Conservation (phyloP, 306 rosid species). For the Acacia acuminata region DNA sequence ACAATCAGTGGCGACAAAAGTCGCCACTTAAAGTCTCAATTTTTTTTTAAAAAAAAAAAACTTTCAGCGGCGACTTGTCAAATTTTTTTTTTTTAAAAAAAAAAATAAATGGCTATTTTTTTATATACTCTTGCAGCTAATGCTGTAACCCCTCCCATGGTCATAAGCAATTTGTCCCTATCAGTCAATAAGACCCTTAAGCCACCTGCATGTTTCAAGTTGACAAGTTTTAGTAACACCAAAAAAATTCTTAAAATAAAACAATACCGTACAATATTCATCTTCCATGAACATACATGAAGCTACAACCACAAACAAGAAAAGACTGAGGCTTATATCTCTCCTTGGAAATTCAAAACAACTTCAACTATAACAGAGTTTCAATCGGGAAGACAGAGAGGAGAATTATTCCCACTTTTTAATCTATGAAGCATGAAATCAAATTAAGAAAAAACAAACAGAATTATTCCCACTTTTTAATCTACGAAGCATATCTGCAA, state of each 20-base stretch:
- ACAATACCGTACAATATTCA: neutral
- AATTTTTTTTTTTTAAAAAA: too few relatives aligned
- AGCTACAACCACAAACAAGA: slow-evolving; percentile 14
- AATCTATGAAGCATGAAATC: too few relatives aligned
- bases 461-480: too few relatives aligned
- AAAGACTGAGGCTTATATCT: neutral
- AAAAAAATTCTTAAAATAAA: slow-evolving; percentile 10
- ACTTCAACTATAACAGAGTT: neutral
- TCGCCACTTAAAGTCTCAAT: too few relatives aligned
- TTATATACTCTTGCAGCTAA: slow-evolving; percentile 94
- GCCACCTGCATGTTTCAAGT: slow-evolving; percentile 72
- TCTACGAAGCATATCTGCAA: too few relatives aligned
- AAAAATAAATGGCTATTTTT: too few relatives aligned
- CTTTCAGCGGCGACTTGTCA: too few relatives aligned
- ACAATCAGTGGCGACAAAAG: too few relatives aligned
- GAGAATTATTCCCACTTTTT: too few relatives aligned
- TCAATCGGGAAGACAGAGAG: neutral
- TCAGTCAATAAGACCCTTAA: slow-evolving; percentile 79
- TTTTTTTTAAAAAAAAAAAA: too few relatives aligned
- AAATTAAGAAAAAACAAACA: too few relatives aligned
- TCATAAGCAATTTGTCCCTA: slow-evolving; percentile 85
- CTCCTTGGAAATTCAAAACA: slow-evolving; percentile 7
- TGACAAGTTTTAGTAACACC: slow-evolving; percentile 23
- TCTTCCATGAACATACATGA: slow-evolving; percentile 21
- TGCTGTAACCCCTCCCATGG: slow-evolving; percentile 98